Percentiles rank a stretch among this genome's conserved stretches.
These are phyloP conservation scores for Choanephora cucurbitarum DNA, from an alignment of 371 early-diverging fungal genomes.

Conservation along the genomic window DNA sequence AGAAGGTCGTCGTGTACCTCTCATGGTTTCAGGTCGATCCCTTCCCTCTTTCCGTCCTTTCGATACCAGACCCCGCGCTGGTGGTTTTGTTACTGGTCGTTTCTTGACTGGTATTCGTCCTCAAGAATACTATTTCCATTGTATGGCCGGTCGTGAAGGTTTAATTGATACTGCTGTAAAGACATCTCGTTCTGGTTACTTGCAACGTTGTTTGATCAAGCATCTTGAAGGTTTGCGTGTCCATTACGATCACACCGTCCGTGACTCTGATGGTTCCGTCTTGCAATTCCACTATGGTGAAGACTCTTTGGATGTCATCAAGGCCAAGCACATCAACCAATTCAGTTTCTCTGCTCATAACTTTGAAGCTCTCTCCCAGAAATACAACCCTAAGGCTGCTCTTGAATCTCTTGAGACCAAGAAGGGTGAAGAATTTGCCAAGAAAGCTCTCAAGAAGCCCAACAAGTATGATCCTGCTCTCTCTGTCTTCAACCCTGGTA, in stretches of 20 bases:
- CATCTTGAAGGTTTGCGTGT: slow-evolving; percentile 98
- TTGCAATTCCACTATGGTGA: slow-evolving; percentile 99
- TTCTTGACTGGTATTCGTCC: slow-evolving; percentile 99
- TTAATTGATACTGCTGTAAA: slow-evolving; percentile 99
- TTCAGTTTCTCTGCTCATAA: slow-evolving; percentile 96
- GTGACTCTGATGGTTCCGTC: slow-evolving; percentile 93
- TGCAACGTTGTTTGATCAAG: slow-evolving; percentile 99
- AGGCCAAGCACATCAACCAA: slow-evolving; percentile 87
- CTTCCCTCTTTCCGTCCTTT: slow-evolving; percentile 94
- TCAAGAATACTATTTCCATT: slow-evolving; percentile 90
- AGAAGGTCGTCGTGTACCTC: slow-evolving; percentile 99
- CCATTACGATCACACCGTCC: slow-evolving; percentile 97
- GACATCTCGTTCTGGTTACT: slow-evolving; percentile 99
- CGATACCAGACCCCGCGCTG: slow-evolving; percentile 91
- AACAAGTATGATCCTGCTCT: slow-evolving; percentile 79
- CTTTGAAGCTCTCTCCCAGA: slow-evolving; percentile 77
- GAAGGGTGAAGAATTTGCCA: slow-evolving; percentile 76
- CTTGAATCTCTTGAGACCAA: slow-evolving; percentile 75
- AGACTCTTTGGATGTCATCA: slow-evolving; percentile 98
- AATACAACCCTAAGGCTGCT: slow-evolving; percentile 79
- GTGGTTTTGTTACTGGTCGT: slow-evolving; percentile 98
- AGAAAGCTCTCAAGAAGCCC: slow-evolving; percentile 80
- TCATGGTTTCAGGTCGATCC: slow-evolving; percentile 98
- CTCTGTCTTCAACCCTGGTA: slow-evolving; percentile 79
- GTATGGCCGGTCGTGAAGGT: slow-evolving; percentile 99